Evolutionary conservation across 148 eudicot species (phyloP), one percentile per base, ranked within the genome.

Genomic region (Silene conica): DNA sequence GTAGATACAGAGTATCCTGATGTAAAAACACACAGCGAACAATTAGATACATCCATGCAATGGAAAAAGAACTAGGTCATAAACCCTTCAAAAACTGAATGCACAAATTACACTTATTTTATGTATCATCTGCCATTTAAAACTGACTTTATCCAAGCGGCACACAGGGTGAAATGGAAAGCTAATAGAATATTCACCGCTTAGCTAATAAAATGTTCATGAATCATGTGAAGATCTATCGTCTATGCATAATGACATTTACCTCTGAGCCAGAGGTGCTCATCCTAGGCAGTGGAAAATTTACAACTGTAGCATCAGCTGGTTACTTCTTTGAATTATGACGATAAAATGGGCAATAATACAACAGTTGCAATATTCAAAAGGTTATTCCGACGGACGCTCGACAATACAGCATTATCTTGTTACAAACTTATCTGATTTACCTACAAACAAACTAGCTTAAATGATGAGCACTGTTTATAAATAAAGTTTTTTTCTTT

Each of bases 1-100:
- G 98, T 86, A 95, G 80, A 86, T 95, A 95, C 56, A 95, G 80
- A 8, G 98, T 95, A 82, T 90, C 97, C 98, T 95, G 86, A 70
- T 48, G 58, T 14, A 52, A 2, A 74, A 66, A 16, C 28, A 75
- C 8, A 72, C 14, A 62, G 41, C 14, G 54, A 13, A 56, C 31
- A 64, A 64, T 21, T 23, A 69, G 20, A 12, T 31, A 68, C 57
- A 10, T 45, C 14, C 20, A 12, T 38, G 43, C 43, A 66, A 31
- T 6, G n/a, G n/a, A 21, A 1, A 11, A 68, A 18, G 57, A 57
- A 21, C 28, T 28, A 63, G 18, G 71, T 21, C 55, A 14, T 68
- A 45, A 46, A 68, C 57, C 22, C 4, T 63, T 63, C 45, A 54
- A 14, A 61, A 63, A 41, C 63, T 21, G 3, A 52, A 58, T 6